These are phyloP conservation scores for Metahyphopichia silvanorum DNA, from an alignment of 805 yeast genomes.

Conservation along the genomic window DNA sequence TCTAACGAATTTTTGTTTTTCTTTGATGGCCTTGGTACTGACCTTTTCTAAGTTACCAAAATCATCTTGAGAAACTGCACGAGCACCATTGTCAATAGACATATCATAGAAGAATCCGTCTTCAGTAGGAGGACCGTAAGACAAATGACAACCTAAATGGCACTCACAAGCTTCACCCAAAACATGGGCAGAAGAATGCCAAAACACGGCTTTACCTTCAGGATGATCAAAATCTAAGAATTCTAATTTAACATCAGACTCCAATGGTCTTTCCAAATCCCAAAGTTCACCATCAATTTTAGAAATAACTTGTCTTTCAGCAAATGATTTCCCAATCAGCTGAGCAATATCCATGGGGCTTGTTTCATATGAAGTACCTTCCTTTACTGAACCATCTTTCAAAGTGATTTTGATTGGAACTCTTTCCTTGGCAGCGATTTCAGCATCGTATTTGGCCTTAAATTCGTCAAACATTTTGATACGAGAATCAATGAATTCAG, in stretches of 20 bases:
- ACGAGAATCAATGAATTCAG: constrained; percentile 81
- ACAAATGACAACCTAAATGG: constrained; percentile 88
- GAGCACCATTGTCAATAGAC: constrained; percentile 69
- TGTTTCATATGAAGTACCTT: constrained; percentile 85
- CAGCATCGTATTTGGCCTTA: constrained; percentile 73
- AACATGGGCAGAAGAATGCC: constrained; percentile 99
- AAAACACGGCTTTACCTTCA: constrained; percentile 94
- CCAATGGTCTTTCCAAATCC: constrained; percentile 95
- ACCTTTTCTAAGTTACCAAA: constrained; percentile 81
- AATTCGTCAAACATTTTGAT: constrained; percentile 74
- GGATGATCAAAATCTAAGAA: constrained; percentile 87
- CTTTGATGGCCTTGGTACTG: constrained; percentile 86
- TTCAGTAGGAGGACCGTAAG: constrained; percentile 90
- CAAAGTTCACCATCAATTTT: constrained; percentile 88
- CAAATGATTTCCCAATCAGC: constrained; percentile 79
- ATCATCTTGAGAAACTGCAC: constrained; percentile 75
- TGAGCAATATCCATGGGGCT: constrained; percentile 84
- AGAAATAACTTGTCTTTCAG: constrained; percentile 86
- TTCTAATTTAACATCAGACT: constrained; percentile 64
- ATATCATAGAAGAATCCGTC: constrained; percentile 98
- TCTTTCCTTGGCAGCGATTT: constrained; percentile 57
- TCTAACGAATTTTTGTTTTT: constrained; percentile 93
- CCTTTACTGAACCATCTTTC: constrained; percentile 79
- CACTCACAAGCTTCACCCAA: constrained; percentile 98
- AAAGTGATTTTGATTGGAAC: constrained; percentile 70